phyloP scores from a whole-genome alignment of 1,284 basidiomycete genomes.

The Apiotrichum mycotoxinovorans region DNA sequence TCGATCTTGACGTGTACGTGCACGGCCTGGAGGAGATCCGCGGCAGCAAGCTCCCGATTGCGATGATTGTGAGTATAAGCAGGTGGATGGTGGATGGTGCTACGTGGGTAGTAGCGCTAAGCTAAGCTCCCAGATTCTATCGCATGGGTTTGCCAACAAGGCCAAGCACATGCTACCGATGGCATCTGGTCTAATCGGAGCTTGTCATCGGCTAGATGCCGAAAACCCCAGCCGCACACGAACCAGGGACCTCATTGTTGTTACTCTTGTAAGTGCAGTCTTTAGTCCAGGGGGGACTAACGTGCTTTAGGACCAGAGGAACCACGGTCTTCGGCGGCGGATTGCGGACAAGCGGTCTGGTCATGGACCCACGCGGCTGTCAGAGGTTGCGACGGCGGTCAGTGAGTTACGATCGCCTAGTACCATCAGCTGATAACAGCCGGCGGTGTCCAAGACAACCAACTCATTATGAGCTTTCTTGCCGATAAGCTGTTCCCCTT shows the following conservation, averaged over 20 bases:
- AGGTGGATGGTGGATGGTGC: background rate
- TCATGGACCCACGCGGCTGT: background rate
- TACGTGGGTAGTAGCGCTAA: too few species aligned
- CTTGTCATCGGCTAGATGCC: slow-evolving; percentile 12
- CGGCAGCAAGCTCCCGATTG: slow-evolving; percentile 26
- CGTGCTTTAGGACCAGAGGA: slow-evolving; percentile 59
- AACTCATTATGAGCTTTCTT: slow-evolving; percentile 72
- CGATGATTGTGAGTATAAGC: slow-evolving; percentile 26
- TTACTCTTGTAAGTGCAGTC: slow-evolving; percentile 37
- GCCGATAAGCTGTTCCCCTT: slow-evolving; percentile 67
- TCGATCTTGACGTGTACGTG: slow-evolving; percentile 35
- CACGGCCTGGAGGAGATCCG: slow-evolving; percentile 43
- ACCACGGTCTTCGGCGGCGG: slow-evolving; percentile 63
- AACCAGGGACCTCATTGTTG: slow-evolving; percentile 39
- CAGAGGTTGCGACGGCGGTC: slow-evolving; percentile 15
- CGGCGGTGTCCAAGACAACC: slow-evolving; percentile 67
- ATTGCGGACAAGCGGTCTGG: slow-evolving; percentile 26
- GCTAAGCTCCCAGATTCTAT: slow-evolving; percentile 27
- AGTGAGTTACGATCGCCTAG: too few species aligned
- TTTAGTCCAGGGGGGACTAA: background rate
- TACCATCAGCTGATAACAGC: slow-evolving; percentile 4
- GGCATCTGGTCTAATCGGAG: slow-evolving; percentile 35
- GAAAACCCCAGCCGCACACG: slow-evolving; percentile 2
- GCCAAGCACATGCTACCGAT: slow-evolving; percentile 33
- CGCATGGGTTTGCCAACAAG: slow-evolving; percentile 38